These are phyloP conservation scores for Salix viminalis DNA, from an alignment of 345 rosid genomes.

Conservation along the genomic window DNA sequence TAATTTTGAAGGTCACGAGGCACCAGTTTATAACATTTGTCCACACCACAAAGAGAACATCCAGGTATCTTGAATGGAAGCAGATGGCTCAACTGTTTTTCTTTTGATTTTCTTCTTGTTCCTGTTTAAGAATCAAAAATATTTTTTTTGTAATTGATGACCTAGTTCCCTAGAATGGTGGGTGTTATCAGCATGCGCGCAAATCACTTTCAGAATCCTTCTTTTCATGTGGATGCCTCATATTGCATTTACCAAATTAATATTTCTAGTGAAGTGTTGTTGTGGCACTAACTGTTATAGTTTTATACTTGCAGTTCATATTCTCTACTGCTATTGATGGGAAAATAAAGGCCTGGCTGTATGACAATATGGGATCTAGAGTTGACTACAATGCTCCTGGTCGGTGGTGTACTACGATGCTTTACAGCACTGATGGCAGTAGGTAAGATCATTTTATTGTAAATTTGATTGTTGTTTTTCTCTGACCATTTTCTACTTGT, in stretches of 20 bases:
- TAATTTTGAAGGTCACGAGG: constrained; percentile 81
- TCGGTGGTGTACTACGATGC: constrained; percentile 75
- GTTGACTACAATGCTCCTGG: constrained; percentile 86
- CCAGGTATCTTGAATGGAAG: constrained; percentile 49
- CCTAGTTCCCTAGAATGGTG: neutral
- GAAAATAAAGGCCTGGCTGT: constrained; percentile 86
- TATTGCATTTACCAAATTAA: neutral
- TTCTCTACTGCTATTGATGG: constrained; percentile 81
- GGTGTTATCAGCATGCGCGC: neutral
- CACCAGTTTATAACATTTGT: constrained; percentile 80
- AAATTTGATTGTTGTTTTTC: neutral
- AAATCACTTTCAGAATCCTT: neutral
- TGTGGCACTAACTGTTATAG: constrained; percentile 12
- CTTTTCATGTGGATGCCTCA: neutral
- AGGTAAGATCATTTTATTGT: constrained; percentile 40
- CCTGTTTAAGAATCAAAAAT: neutral
- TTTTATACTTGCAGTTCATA: constrained; percentile 51
- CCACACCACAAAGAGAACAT: constrained; percentile 86
- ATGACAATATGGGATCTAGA: constrained; percentile 73
- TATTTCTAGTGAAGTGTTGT: neutral
- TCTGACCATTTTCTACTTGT: neutral
- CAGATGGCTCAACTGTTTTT: neutral
- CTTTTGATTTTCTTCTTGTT: neutral
- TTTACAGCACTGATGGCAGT: constrained; percentile 78
- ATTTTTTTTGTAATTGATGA: neutral